Percentiles rank a stretch among this genome's conserved stretches.
Conservation (phyloP, 1,284 basidiomycete species). For the Mrakiaceae sp. region DNA sequence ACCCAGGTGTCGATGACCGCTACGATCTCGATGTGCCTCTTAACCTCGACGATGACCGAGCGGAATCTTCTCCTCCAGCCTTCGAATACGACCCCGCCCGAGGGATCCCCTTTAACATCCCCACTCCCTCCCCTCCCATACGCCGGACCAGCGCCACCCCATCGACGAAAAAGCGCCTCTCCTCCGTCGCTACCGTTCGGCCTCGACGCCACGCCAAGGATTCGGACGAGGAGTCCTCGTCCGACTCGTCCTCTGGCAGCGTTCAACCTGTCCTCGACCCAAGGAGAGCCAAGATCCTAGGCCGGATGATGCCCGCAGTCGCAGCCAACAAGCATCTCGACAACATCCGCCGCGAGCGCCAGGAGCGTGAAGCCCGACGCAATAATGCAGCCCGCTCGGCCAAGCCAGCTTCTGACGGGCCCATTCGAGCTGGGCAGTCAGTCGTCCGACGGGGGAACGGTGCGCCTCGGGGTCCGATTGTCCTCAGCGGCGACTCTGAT, state of each 20-base stretch:
- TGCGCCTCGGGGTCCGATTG: background rate
- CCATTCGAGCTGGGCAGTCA: constrained; percentile 8
- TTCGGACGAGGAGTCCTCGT: background rate
- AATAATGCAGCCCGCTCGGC: background rate
- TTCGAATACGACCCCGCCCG: no score
- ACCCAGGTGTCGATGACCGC: no score
- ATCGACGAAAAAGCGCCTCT: background rate
- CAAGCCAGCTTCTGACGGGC: background rate
- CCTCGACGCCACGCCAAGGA: background rate
- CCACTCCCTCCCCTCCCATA: no score
- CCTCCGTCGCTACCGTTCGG: background rate
- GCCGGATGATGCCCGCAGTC: constrained; percentile 13
- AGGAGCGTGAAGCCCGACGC: background rate
- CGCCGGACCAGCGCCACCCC: background rate
- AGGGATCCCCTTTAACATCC: no score
- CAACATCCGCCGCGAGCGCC: background rate
- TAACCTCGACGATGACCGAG: no score
- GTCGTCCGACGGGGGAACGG: constrained; percentile 8
- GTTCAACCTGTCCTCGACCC: background rate
- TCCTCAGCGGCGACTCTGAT: background rate
- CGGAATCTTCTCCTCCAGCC: no score
- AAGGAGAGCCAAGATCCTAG: background rate
- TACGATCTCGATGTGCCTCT: no score
- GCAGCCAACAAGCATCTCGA: background rate
- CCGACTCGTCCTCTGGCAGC: background rate